These are phyloP conservation scores for Gloeopeniophorella convolvens DNA, from an alignment of 768 basidiomycete genomes.

Conservation along the genomic window DNA sequence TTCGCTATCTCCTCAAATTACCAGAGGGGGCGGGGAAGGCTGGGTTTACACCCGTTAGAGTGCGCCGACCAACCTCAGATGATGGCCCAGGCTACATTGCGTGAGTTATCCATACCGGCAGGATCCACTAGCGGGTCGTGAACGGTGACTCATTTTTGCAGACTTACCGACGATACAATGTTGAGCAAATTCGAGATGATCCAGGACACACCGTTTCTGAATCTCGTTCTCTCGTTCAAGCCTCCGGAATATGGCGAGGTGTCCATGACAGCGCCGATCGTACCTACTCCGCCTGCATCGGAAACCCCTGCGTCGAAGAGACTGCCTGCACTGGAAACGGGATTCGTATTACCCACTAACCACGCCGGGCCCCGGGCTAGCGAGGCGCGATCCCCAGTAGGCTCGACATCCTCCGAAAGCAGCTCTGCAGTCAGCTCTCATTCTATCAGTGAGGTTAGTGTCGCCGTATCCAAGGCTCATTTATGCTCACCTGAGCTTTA, in stretches of 20 bases:
- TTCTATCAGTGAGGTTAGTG: constrained; percentile 12
- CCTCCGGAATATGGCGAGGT: no score
- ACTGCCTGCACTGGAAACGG: no score
- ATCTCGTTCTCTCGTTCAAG: constrained; percentile 6
- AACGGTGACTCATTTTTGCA: not conserved
- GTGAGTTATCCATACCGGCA: not conserved
- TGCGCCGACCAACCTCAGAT: not conserved
- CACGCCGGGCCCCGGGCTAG: no score
- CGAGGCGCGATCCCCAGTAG: not conserved
- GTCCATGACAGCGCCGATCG: no score
- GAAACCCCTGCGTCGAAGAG: no score
- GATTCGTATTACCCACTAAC: no score
- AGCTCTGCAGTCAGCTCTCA: constrained; percentile 4
- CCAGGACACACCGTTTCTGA: not conserved
- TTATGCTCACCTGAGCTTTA: not conserved
- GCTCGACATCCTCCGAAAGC: not conserved
- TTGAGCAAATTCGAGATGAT: not conserved
- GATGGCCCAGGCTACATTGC: not conserved
- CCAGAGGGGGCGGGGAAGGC: not conserved
- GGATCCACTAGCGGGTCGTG: not conserved
- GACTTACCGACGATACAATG: not conserved
- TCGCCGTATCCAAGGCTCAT: not conserved
- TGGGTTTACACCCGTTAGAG: constrained; percentile 1
- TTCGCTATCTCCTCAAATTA: not conserved
- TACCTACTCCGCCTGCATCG: no score